Conservation (phyloP, 805 yeast species). For the Metschnikowia cerradonensis region DNA sequence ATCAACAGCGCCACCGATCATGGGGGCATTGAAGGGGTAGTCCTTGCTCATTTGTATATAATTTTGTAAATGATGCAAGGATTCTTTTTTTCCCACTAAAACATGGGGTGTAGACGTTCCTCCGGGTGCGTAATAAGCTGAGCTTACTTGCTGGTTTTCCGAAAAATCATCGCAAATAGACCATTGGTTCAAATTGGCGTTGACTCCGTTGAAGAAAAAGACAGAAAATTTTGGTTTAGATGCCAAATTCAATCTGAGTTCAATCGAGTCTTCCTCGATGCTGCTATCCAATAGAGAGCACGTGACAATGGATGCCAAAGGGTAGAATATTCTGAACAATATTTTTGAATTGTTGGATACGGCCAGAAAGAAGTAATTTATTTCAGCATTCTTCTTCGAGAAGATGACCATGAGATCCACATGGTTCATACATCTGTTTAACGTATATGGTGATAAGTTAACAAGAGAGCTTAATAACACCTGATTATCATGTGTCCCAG, state of each 20-base stretch:
- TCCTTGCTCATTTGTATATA: conserved; percentile 36
- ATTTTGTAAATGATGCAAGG: conserved; percentile 52
- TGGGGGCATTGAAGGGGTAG: conserved; percentile 2
- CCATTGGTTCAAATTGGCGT: conserved; percentile 61
- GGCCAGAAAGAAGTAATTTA: conserved; percentile 76
- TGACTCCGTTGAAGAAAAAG: conserved; percentile 56
- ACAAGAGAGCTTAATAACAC: conserved; percentile 42
- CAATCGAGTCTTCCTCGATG: conserved; percentile 37
- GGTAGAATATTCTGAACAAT: conserved; percentile 68
- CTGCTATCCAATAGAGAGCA: conserved; percentile 54
- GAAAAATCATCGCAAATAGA: conserved; percentile 80
- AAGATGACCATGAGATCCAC: conserved; percentile 70
- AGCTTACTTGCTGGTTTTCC: conserved; percentile 76
- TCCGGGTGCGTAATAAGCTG: conserved; percentile 51
- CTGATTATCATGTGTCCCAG: conserved; percentile 49
- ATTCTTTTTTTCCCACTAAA: conserved; percentile 51
- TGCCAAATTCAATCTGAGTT: conserved; percentile 46
- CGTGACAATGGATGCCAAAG: conserved; percentile 54
- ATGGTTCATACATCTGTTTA: conserved; percentile 59
- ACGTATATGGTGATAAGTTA: conserved; percentile 65
- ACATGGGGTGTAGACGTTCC: conserved; percentile 68
- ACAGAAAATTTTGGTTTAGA: conserved; percentile 78
- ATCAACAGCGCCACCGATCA: background rate
- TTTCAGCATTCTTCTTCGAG: conserved; percentile 65
- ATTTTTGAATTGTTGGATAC: conserved; percentile 64